Conservation (phyloP, 2,329 filamentous ascomycete species). For the Didymella arachidicola region DNA sequence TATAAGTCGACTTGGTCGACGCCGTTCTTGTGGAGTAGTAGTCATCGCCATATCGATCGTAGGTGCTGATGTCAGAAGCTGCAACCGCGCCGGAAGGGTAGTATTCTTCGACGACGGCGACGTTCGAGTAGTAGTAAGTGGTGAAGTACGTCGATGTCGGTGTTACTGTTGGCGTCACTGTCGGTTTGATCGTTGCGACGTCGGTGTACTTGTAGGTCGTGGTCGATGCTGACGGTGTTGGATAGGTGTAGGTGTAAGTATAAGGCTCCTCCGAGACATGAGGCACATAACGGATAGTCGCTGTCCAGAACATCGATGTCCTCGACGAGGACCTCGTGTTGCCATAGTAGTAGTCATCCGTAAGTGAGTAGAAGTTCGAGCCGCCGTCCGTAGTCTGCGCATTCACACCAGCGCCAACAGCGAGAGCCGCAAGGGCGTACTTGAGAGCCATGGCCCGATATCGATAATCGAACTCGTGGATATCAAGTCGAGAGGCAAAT, state of each 20-base stretch:
- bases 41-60: slow-evolving; percentile 20
- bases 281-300: slow-evolving; percentile 31
- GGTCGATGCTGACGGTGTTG: not conserved
- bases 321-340: slow-evolving; percentile 3
- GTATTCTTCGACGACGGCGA: slow-evolving; percentile 31
- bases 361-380: slow-evolving; percentile 11
- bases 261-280: slow-evolving; percentile 25
- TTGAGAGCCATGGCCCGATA: slow-evolving; percentile 28
- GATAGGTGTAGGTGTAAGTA: slow-evolving; percentile 17
- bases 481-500: slow-evolving; percentile 21
- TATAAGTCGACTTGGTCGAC: slow-evolving; percentile 16
- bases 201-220: slow-evolving; percentile 22
- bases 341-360: slow-evolving; percentile 17
- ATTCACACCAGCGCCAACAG: slow-evolving; percentile 23
- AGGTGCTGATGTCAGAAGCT: slow-evolving; percentile 32
- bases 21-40: slow-evolving; percentile 14
- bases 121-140: slow-evolving; percentile 24
- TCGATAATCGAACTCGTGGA: slow-evolving; percentile 3
- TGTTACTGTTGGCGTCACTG: slow-evolving; percentile 37
- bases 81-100: slow-evolving; percentile 35
- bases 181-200: slow-evolving; percentile 31
- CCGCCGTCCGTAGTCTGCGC: slow-evolving; percentile 13
- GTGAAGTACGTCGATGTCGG: slow-evolving; percentile 31
- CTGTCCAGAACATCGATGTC: slow-evolving; percentile 37
- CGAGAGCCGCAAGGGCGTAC: slow-evolving; percentile 22